phyloP scores from a whole-genome alignment of 345 rosid species.

The Heritiera fomes region DNA sequence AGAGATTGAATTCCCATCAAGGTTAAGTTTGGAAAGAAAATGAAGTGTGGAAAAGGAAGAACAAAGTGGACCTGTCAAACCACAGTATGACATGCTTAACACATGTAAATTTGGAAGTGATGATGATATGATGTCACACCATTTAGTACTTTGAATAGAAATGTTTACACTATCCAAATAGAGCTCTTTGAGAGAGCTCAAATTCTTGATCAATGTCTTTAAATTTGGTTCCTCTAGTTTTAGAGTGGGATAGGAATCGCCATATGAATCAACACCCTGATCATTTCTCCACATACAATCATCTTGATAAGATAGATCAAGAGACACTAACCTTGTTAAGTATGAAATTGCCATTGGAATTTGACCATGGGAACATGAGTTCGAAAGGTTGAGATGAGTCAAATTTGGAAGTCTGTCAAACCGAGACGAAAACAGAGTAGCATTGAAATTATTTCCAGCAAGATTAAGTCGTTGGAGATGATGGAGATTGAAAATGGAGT shows the following conservation, averaged over 20 bases:
- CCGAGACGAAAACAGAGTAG: not conserved
- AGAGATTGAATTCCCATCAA: too few species aligned
- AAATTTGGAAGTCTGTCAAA: not conserved
- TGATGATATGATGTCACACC: not conserved
- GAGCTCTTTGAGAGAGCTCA: not conserved
- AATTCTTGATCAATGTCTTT: not conserved
- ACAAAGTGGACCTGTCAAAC: too few species aligned
- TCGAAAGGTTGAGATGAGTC: slow-evolving; percentile 1
- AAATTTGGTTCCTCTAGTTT: slow-evolving; percentile 11
- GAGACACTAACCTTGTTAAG: not conserved
- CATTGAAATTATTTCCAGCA: slow-evolving; percentile 3
- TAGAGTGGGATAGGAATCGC: not conserved
- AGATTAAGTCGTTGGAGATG: not conserved
- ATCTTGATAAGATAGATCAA: not conserved
- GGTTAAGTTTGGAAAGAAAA: too few species aligned
- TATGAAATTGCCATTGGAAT: not conserved
- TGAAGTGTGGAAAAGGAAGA: too few species aligned
- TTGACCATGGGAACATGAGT: not conserved
- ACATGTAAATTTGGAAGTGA: not conserved
- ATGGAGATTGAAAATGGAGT: too few species aligned
- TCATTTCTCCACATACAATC: not conserved
- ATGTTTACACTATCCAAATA: not conserved
- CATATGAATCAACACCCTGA: not conserved
- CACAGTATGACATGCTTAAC: too few species aligned
- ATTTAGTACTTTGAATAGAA: not conserved